Base-by-base conservation (phyloP, 1,284 basidiomycete genomes). In the Xerocomus nothofagi region DNA sequence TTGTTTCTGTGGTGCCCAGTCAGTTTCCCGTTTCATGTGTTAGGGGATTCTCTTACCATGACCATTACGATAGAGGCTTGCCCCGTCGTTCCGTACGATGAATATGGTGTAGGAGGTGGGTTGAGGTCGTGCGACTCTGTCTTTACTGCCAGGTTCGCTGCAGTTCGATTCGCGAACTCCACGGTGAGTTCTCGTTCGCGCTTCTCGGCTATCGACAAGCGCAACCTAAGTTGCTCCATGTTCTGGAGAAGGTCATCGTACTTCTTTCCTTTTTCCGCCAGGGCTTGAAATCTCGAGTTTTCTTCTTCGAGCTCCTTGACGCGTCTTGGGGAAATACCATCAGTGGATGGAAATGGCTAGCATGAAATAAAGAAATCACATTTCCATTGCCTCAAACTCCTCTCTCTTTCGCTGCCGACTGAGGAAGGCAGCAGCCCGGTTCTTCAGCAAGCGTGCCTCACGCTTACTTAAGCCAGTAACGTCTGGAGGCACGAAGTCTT, bases 361-460 rank as follows among this genome's bases (percentile, higher is more conserved):
- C 17, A 55, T 57, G 38, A 24, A 53, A 73, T 68, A 34, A 49
- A 55, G 55, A 41, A 47, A 49, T 73, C 76, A 92, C 87, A 86
- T 71, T 76, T 93, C 91, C 84, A 94, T 91, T 64, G 71, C 77
- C 71, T 94, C 91, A 63, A 93, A 94, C 72, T 94, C 91, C 72
- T 94, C 91, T 53, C 91, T 84, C 72, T 94, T 94, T 61, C 91
- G 79, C 71, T 94, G 91, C 63, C 91, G 78, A 68, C 84, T 88
- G 60, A 94, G 82, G 74, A 94, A 94, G 47, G 91, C 91, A 9
- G 91, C 91, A 12, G 91, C 91, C 48, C 91, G 81, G 73, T 94
- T 94, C 77, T 94, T 94, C 52, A 94, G 89, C 14, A 94, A 79
- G 47, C 91, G 82, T 44, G 92, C 91, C 71, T 94, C 91, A 50